Conservation (phyloP, 257 asterid genomes). For the Solanum pimpinellifolium region DNA sequence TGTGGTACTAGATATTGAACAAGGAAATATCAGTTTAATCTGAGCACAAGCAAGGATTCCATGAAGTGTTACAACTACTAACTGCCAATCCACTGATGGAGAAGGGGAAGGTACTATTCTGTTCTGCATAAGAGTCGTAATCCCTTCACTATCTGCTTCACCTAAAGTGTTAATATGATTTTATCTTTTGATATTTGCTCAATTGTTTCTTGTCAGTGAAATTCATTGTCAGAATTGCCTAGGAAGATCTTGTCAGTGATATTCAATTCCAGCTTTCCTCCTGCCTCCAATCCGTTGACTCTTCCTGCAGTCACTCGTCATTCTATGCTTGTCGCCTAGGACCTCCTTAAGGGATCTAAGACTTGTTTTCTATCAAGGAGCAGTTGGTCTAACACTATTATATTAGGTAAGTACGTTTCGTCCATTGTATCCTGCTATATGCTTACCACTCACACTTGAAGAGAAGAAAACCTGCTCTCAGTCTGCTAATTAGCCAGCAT, state of each 20-base stretch:
- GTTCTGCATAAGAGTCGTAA: background rate
- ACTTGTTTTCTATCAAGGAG: background rate
- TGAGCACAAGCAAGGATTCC: background rate
- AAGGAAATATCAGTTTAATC: background rate
- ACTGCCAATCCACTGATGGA: background rate
- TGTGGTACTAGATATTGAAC: background rate
- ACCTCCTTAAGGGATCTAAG: background rate
- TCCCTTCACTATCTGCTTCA: background rate
- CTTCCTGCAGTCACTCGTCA: background rate
- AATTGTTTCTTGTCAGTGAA: background rate
- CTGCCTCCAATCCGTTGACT: background rate
- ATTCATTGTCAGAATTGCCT: background rate
- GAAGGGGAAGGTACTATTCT: background rate
- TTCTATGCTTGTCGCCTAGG: background rate
- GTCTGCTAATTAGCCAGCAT: background rate
- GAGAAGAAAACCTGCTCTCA: background rate
- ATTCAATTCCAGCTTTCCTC: background rate
- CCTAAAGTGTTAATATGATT: background rate
- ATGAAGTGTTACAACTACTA: background rate
- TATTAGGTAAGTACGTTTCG: background rate
- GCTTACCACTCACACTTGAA: background rate
- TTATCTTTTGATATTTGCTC: background rate
- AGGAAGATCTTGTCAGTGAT: background rate
- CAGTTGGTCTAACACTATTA: background rate
- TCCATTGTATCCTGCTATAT: background rate